Percentiles rank a stretch among this genome's conserved stretches.
These are phyloP conservation scores for Cicer judaicum DNA, from an alignment of 306 rosid genomes.

Conservation along the genomic window DNA sequence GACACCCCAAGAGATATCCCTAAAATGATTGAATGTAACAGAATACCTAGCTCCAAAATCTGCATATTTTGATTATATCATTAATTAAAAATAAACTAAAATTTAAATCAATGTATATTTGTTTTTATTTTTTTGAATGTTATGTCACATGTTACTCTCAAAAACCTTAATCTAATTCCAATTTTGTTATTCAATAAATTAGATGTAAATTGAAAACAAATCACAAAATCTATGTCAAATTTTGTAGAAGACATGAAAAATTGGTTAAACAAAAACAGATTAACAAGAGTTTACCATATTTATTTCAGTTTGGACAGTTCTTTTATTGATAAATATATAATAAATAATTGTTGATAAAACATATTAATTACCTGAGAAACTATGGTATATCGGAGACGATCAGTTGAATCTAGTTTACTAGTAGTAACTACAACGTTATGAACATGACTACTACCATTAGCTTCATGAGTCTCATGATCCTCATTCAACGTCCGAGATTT, in stretches of 20 bases:
- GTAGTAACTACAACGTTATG: constrained; percentile 23
- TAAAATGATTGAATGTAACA: constrained; percentile 61
- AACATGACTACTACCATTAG: neutral
- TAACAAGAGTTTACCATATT: no score
- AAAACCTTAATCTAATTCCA: neutral
- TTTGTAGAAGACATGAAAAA: no score
- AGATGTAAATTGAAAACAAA: neutral
- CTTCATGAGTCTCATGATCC: constrained; percentile 39
- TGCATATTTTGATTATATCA: constrained; percentile 17
- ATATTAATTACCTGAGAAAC: constrained; percentile 44
- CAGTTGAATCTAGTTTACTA: constrained; percentile 34
- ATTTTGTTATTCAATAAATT: neutral
- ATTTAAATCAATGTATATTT: neutral
- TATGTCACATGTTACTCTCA: neutral
- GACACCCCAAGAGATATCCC: constrained; percentile 74
- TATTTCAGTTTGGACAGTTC: no score
- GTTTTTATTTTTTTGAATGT: neutral
- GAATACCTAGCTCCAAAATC: constrained; percentile 55
- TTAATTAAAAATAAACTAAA: neutral
- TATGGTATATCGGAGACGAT: constrained; percentile 39
- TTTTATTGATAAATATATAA: neutral
- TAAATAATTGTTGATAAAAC: neutral
- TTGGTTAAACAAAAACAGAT: no score
- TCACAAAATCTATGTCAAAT: no score
- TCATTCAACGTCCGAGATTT: constrained; percentile 47